A percentile compares a stretch with the other conserved stretches of the same genome.
Conservation (phyloP, 371 early-diverging fungal genomes). For the Chytridium lagenaria region DNA sequence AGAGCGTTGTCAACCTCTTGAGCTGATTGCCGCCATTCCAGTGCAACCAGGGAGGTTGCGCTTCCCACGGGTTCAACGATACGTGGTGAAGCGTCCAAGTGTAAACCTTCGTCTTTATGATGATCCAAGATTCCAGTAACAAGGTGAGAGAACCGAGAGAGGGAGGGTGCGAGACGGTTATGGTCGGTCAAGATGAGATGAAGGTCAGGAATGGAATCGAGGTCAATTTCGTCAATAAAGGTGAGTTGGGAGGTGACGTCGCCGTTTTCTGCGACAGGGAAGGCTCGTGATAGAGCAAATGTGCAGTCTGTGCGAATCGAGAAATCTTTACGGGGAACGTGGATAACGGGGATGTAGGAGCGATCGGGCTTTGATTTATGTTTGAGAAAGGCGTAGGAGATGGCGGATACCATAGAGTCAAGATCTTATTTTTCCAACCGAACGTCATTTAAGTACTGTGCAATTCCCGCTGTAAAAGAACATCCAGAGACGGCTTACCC, state of each 20-base stretch:
- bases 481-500: conserved; percentile 47
- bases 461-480: conserved; percentile 1
- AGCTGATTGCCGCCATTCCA: conserved; percentile 12
- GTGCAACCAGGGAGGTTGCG: conserved; percentile 64
- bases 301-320: conserved; percentile 69
- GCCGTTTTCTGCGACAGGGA: conserved; percentile 20
- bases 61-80: conserved; percentile 68
- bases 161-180: conserved; percentile 61
- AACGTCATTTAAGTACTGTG: too few relatives aligned
- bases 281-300: conserved; percentile 52
- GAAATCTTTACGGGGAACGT: conserved; percentile 67
- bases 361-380: background rate
- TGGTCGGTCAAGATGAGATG: conserved; percentile 65
- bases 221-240: conserved; percentile 13
- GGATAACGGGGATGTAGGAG: conserved; percentile 62
- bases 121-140: conserved; percentile 76
- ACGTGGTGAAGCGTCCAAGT: conserved; percentile 51
- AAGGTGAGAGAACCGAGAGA: conserved; percentile 37
- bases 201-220: conserved; percentile 1
- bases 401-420: conserved; percentile 69
- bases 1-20: conserved; percentile 38
- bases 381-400: conserved; percentile 60
- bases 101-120: conserved; percentile 68
- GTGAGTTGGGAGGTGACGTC: conserved; percentile 16
- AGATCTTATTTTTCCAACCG: conserved; percentile 55